Evolutionary conservation across 2,329 filamentous ascomycete genomes (phyloP).

Genomic region (Massarina eburnea): DNA sequence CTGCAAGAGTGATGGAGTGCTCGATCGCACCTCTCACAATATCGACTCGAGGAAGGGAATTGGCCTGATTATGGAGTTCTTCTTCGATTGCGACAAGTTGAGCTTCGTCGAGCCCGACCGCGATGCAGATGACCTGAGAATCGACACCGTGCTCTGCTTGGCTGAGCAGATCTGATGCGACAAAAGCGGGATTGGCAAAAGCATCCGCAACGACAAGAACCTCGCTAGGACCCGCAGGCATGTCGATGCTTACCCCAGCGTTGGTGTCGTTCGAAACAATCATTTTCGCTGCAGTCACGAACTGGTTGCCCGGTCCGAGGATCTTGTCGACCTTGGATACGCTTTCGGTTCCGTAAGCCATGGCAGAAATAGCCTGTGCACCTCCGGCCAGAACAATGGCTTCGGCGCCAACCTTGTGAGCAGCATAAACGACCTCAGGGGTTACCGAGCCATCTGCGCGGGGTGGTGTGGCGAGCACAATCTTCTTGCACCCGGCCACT

Average conservation of each 20-base stretch:
- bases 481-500: constrained; percentile 95
- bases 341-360: constrained; percentile 96
- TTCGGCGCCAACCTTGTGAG: constrained; percentile 94
- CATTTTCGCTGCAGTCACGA: constrained; percentile 99
- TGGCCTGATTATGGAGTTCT: constrained; percentile 84
- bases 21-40: constrained; percentile 88
- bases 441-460: constrained; percentile 87
- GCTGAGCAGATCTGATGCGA: constrained; percentile 89
- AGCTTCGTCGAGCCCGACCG: constrained; percentile 73
- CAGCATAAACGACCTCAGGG: constrained; percentile 95
- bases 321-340: constrained; percentile 99
- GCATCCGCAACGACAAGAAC: constrained; percentile 94
- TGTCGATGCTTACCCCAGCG: constrained; percentile 93
- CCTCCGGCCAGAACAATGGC: constrained; percentile 95
- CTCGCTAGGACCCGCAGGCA: constrained; percentile 96
- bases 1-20: constrained; percentile 84
- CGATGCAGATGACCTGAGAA: constrained; percentile 90
- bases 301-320: constrained; percentile 94
- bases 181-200: constrained; percentile 86
- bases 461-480: constrained; percentile 89
- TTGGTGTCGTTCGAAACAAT: constrained; percentile 96
- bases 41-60: constrained; percentile 83
- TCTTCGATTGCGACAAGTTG: constrained; percentile 84
- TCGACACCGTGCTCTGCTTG: constrained; percentile 97
- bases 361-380: constrained; percentile 90